Percentiles rank a stretch among this genome's conserved stretches.
phyloP scores from a whole-genome alignment of 2,329 filamentous ascomycete genomes.

The Talaromyces sp. region DNA sequence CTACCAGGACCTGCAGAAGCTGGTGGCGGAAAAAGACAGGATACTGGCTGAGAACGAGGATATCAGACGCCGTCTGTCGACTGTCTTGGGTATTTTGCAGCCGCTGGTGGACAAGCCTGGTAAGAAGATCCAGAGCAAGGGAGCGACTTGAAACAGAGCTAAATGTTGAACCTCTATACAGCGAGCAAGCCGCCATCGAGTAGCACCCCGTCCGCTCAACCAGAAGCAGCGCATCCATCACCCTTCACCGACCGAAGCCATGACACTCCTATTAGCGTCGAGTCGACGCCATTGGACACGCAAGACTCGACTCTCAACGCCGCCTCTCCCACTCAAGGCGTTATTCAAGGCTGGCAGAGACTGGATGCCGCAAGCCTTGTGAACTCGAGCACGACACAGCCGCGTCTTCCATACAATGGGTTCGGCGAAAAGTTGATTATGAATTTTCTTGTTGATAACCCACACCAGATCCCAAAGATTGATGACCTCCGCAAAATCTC shows the following conservation, averaged over 20 bases:
- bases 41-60: conserved; percentile 76
- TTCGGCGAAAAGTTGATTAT: conserved; percentile 63
- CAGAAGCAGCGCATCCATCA: conserved; percentile 16
- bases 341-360: conserved; percentile 4
- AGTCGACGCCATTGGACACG: conserved; percentile 21
- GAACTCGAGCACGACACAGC: not conserved
- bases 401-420: conserved; percentile 52
- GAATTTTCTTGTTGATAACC: conserved; percentile 65
- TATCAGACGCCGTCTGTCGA: conserved; percentile 64
- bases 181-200: not conserved
- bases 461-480: conserved; percentile 52
- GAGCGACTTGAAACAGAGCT: not conserved
- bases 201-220: not conserved
- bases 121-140: not conserved
- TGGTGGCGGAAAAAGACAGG: conserved; percentile 69
- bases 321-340: conserved; percentile 23
- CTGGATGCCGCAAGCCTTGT: conserved; percentile 5
- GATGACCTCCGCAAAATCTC: conserved; percentile 35
- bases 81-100: conserved; percentile 55
- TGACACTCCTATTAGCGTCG: conserved; percentile 18
- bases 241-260: conserved; percentile 24
- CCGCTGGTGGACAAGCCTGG: conserved; percentile 32
- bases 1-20: conserved; percentile 76
- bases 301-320: conserved; percentile 26
- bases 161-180: not conserved